Evolutionary conservation across 805 yeast species (phyloP).

Genomic region (Saccharomycopsis malanga): DNA sequence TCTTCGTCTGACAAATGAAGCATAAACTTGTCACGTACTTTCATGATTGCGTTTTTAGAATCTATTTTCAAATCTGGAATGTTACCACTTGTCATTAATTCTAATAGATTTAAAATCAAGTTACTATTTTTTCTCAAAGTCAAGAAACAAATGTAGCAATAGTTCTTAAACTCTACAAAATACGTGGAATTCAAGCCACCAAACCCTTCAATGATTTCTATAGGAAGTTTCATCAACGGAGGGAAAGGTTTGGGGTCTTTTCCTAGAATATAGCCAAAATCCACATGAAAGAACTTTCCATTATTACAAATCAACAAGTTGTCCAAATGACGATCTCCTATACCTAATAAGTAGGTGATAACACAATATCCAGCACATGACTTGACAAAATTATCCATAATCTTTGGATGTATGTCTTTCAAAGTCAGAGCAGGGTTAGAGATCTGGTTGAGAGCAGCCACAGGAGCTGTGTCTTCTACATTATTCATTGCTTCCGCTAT

Average conservation of each 20-base stretch:
- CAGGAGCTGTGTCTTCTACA: background rate
- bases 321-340: slow-evolving; percentile 95
- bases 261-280: slow-evolving; percentile 93
- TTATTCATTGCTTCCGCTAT: slow-evolving; percentile 13
- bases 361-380: slow-evolving; percentile 98
- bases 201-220: slow-evolving; percentile 95
- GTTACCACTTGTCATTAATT: slow-evolving; percentile 87
- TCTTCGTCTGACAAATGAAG: slow-evolving; percentile 92
- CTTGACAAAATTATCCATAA: slow-evolving; percentile 89
- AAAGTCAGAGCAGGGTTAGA: background rate
- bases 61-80: slow-evolving; percentile 86
- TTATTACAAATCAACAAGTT: slow-evolving; percentile 75
- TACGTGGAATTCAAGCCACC: slow-evolving; percentile 88
- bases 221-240: slow-evolving; percentile 95
- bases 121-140: slow-evolving; percentile 86
- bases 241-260: slow-evolving; percentile 98
- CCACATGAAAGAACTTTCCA: slow-evolving; percentile 94
- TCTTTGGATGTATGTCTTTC: slow-evolving; percentile 44
- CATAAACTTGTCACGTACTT: slow-evolving; percentile 91
- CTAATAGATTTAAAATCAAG: slow-evolving; percentile 82
- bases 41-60: slow-evolving; percentile 78
- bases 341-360: slow-evolving; percentile 87
- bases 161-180: slow-evolving; percentile 79
- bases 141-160: slow-evolving; percentile 91
- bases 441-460: background rate